A percentile compares a stretch with the other conserved stretches of the same genome.
Evolutionary conservation across 2,329 filamentous ascomycete genomes (phyloP).

Genomic region (Biscogniauxia sp.): DNA sequence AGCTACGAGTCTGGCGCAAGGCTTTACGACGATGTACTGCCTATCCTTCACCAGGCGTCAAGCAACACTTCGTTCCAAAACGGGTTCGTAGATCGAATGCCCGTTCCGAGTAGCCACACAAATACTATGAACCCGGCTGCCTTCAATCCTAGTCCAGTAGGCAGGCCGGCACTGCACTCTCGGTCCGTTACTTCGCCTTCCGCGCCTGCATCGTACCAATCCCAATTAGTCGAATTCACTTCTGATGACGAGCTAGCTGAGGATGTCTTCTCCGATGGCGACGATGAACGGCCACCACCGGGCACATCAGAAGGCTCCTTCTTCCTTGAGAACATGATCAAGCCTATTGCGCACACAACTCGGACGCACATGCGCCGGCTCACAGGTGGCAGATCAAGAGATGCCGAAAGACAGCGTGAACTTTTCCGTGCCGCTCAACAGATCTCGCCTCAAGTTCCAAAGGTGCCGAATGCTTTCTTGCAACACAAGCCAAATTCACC

Average conservation of each 20-base stretch:
- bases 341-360: slow-evolving; percentile 55
- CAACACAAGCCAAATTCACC: not conserved
- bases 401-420: slow-evolving; percentile 37
- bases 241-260: slow-evolving; percentile 76
- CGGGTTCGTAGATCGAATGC: slow-evolving; percentile 74
- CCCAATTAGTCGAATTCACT: slow-evolving; percentile 58
- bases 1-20: slow-evolving; percentile 73
- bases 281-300: slow-evolving; percentile 45
- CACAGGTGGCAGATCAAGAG: slow-evolving; percentile 52
- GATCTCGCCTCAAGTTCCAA: slow-evolving; percentile 41
- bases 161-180: slow-evolving; percentile 69
- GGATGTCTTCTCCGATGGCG: slow-evolving; percentile 77
- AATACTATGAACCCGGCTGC: slow-evolving; percentile 64
- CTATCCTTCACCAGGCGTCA: slow-evolving; percentile 82
- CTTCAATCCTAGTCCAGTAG: slow-evolving; percentile 44
- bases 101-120: slow-evolving; percentile 55
- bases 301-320: slow-evolving; percentile 44
- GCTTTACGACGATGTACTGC: slow-evolving; percentile 88
- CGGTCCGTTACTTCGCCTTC: slow-evolving; percentile 84
- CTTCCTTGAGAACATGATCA: slow-evolving; percentile 61
- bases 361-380: slow-evolving; percentile 59
- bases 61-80: slow-evolving; percentile 84
- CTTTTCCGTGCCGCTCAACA: slow-evolving; percentile 33
- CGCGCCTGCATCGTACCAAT: slow-evolving; percentile 53
- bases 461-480: slow-evolving; percentile 36